Base-by-base conservation (phyloP, 176 grass and related monocot genomes). In the Avena eriantha region DNA sequence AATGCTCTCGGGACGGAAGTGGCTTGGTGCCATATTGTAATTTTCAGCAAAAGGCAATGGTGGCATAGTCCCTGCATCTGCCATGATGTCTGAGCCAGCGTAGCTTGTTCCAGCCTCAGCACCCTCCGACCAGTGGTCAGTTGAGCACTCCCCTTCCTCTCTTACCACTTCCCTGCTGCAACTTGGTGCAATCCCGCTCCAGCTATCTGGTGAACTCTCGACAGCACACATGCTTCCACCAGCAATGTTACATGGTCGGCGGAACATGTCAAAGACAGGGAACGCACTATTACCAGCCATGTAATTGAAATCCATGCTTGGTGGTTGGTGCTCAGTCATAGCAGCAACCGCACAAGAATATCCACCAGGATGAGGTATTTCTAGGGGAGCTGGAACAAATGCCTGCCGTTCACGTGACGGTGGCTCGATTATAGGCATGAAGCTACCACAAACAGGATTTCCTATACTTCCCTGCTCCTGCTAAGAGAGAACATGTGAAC, bases 381-480 rank as follows among this genome's bases (percentile, higher is more conserved):
- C 93, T 75, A 90, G 22, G 58, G 90, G 10, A 23, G 80, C 85
- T 69, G 81, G 73, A 80, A 89, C 69, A 51, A 90, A 92, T 56
- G 67, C 53, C 78, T 93, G 91, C 5, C 86, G 91, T 84, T 99
- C 90, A 53, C 89, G 71, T 31, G 56, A 45, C 0, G 82, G 65
- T 85, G 82, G 84, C 56, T 78, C 91, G 5, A 88, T 82, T 86
- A 93, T 80, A 83, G 88, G 91, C 86, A 98, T 84, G 66, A 79
- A 94, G 60, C 67, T 77, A 18, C 87, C 78, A 86, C 83, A 96
- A 51, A 70, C 53, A 83, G 97, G 92, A 86, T 96, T 91, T 76
- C 88, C 93, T 83, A 86, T 84, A 83, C 78, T 87, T 83, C 92
- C 94, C 34, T 94, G 97, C 86, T 99, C 94, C 97, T 99, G 87